Base-by-base conservation (phyloP, 768 basidiomycete species). In the Rhodotorula sphaerocarpa region DNA sequence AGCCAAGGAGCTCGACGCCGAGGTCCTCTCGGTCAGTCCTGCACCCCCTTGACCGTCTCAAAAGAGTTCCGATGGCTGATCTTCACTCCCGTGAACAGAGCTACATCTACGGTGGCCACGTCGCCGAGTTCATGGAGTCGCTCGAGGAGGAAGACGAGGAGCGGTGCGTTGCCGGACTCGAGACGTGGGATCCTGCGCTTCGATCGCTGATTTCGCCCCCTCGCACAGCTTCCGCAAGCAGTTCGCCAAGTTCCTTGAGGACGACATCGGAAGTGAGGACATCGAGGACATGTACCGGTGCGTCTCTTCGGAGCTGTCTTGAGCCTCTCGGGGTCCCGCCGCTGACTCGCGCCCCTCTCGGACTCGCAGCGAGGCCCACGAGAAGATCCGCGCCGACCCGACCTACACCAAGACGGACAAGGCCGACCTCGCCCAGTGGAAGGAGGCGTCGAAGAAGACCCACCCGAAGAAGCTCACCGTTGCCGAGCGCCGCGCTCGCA, bases 91-190 rank as follows among this genome's bases (percentile, higher is more conserved):
- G 16, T n/a, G 7, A n/a, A 7, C 42, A 54, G 47, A 74, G 90
- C 79, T 99, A 99, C 80, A 97, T 99, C 76, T 72, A 71, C 63
- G 66, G 72, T 30, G 63, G 66, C 55, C 95, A 99, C 76, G 86
- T 99, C 60, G 90, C 95, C 54, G 95, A 97, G 79, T 99, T 97
- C 82, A 99, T 99, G 95, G 89, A 97, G 80, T 87, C 85, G 59
- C 80, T 97, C 57, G 95, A 99, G 80, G 95, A 99, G 82, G 95
- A 99, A 80, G 95, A 99, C 75, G 95, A 97, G 73, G 93, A 97
- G 79, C 83, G 91, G 84, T 84, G 63, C 61, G 57, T 70, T 65
- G 81, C 62, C 47, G 28, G n/a, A 34, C 27, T 16, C 25, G n/a
- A n/a, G n/a, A n/a, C n/a, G n/a, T n/a, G 51, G 55, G 12, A 6